phyloP scores from a whole-genome alignment of 305 asterid genomes.

The Fraxinus platypoda region DNA sequence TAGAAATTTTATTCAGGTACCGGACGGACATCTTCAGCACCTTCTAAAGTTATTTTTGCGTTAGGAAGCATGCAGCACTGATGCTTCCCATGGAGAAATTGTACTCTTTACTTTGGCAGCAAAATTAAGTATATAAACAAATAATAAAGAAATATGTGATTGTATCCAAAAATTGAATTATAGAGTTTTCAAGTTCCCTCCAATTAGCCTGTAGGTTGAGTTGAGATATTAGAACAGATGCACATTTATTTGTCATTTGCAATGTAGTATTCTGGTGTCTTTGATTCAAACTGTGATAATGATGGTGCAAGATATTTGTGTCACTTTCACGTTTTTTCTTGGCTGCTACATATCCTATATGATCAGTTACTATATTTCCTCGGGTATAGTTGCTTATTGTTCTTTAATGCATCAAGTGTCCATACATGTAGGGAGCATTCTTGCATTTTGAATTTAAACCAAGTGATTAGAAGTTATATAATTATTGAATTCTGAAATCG shows the following conservation, averaged over 20 bases:
- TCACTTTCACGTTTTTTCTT: slow-evolving; percentile 4
- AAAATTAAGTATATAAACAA: slow-evolving; percentile 4
- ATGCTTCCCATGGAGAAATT: slow-evolving; percentile 16
- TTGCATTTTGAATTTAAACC: slow-evolving; percentile 17
- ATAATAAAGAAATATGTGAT: slow-evolving; percentile 1
- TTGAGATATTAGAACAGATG: neutral
- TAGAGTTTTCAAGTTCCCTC: slow-evolving; percentile 18
- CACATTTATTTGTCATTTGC: neutral
- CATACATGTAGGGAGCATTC: neutral
- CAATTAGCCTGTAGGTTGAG: slow-evolving; percentile 5
- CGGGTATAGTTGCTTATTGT: neutral
- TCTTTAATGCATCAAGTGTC: slow-evolving; percentile 4
- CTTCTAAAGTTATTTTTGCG: neutral
- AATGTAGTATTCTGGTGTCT: neutral
- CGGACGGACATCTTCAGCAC: neutral
- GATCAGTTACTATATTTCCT: neutral
- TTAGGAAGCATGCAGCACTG: slow-evolving; percentile 10
- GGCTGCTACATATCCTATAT: neutral
- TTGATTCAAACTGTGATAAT: neutral
- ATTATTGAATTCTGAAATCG: slow-evolving; percentile 20
- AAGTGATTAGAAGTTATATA: slow-evolving; percentile 2
- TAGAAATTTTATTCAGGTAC: slow-evolving; percentile 6
- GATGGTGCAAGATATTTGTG: neutral
- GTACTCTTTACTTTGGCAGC: neutral
- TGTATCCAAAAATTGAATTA: neutral